A percentile compares a stretch with the other conserved stretches of the same genome.
Conservation (phyloP, 176 grass and related monocot genomes). For the Pharus latifolius region DNA sequence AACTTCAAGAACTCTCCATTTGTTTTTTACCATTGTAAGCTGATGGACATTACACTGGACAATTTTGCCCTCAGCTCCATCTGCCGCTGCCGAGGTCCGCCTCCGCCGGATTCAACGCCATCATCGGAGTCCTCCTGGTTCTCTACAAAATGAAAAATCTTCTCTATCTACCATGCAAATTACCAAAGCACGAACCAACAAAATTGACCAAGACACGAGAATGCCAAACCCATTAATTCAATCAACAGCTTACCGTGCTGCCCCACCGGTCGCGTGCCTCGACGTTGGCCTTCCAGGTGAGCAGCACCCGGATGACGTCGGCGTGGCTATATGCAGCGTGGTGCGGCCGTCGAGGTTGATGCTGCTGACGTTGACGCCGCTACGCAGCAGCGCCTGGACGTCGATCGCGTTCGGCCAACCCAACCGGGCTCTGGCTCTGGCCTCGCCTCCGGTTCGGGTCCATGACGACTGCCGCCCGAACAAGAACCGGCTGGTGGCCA, state of each 20-base stretch:
- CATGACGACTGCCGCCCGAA: conserved; percentile 94
- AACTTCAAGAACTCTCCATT: no score
- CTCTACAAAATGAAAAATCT: no score
- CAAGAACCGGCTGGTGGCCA: conserved; percentile 37
- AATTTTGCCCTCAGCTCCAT: no score
- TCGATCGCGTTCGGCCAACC: conserved; percentile 19
- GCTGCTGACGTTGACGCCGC: conserved; percentile 84
- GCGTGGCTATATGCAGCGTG: conserved; percentile 68
- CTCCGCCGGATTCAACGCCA: conserved; percentile 42
- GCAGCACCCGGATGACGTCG: conserved; percentile 60
- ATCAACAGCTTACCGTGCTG: conserved; percentile 62
- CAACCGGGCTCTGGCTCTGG: conserved; percentile 56
- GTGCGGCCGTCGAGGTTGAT: conserved; percentile 97
- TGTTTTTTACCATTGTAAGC: no score
- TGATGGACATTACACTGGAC: no score
- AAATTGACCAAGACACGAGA: no score
- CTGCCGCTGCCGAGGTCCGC: no score
- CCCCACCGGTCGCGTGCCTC: conserved; percentile 94
- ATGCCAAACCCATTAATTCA: not conserved
- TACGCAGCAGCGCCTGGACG: conserved; percentile 45
- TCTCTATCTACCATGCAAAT: no score
- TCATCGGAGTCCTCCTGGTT: conserved; percentile 71
- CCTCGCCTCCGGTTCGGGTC: conserved; percentile 60
- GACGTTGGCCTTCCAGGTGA: conserved; percentile 83
- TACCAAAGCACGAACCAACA: not conserved